These are phyloP conservation scores for Nicotiana noctiflora DNA, from an alignment of 257 asterid genomes.

Conservation along the genomic window DNA sequence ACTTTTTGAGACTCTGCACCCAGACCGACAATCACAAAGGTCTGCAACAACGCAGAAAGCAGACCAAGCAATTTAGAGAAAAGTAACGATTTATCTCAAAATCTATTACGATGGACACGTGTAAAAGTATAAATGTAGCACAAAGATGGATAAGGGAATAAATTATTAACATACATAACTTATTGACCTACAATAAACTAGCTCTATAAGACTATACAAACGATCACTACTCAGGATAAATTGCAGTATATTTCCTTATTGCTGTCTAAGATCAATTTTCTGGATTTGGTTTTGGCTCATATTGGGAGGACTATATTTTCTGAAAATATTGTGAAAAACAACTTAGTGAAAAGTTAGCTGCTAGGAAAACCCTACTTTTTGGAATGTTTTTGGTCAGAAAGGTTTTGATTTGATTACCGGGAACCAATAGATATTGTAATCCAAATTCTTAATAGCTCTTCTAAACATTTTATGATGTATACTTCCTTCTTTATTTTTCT, in stretches of 20 bases:
- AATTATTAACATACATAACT: not conserved
- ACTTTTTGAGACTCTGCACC: constrained; percentile 77
- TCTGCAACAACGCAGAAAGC: constrained; percentile 40
- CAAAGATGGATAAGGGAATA: not conserved
- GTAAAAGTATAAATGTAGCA: not conserved
- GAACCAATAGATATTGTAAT: not conserved
- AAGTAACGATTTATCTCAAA: not conserved
- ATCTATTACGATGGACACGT: not conserved
- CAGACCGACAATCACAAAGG: constrained; percentile 71
- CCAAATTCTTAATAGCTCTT: not conserved
- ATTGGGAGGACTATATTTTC: not conserved
- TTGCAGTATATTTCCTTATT: not conserved
- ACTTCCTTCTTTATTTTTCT: not conserved
- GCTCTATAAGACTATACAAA: not conserved
- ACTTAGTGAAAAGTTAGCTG: not conserved
- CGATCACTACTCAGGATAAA: not conserved
- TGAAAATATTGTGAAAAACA: not conserved
- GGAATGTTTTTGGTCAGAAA: not conserved
- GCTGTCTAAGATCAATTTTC: not conserved
- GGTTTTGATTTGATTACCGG: constrained; percentile 1
- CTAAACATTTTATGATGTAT: not conserved
- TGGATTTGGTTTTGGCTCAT: not conserved
- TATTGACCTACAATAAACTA: not conserved
- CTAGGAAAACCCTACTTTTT: not conserved
- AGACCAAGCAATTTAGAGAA: constrained; percentile 5